Base-by-base conservation (phyloP, 176 grass and related monocot species). In the Themeda triandra region DNA sequence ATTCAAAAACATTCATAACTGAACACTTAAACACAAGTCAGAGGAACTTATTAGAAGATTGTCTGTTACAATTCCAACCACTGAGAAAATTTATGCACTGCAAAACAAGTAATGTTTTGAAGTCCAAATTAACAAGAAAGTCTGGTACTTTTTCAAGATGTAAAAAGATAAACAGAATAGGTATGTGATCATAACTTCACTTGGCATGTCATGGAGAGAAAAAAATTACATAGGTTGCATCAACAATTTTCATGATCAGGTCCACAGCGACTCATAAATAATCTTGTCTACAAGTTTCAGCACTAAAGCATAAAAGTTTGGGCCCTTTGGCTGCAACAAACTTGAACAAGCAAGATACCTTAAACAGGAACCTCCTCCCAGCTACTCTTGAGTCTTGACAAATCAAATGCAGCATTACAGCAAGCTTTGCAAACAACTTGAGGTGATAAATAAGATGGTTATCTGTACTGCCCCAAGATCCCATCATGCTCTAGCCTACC, bases 1-100 rank as follows among this genome's bases (percentile, higher is more conserved):
- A 69, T 33, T 71, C 72, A 54, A 63, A 80, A 29, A 13, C 49
- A 63, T 24, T 82, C 14, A 45, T 86, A 93, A 64, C 32, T 65
- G 30, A 83, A 73, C 0, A 32, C 14, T 75, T 60, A 63, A 77
- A 51, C 37, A 66, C 17, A 82, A 74, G 13, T 28, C 53, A 39
- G 30, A 37, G 45, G 3, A 83, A 75, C 58, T 45, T 64, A 73
- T 60, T 15, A 75, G 23, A 49, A 37, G 37, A 19, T 33, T 75
- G 29, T 67, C 10, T n/a, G n/a, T n/a, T n/a, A n/a, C n/a, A n/a
- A n/a, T n/a, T 39, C 12, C 48, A 6, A n/a, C n/a, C n/a, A n/a
- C n/a, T n/a, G n/a, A n/a, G n/a, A n/a, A n/a, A n/a, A n/a, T n/a
- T n/a, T n/a, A n/a, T n/a, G n/a, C n/a, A n/a, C n/a, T n/a, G n/a